A percentile compares a stretch with the other conserved stretches of the same genome.
Evolutionary conservation across 2,329 filamentous ascomycete genomes (phyloP).

Genomic region (Arachnomyces sp.): DNA sequence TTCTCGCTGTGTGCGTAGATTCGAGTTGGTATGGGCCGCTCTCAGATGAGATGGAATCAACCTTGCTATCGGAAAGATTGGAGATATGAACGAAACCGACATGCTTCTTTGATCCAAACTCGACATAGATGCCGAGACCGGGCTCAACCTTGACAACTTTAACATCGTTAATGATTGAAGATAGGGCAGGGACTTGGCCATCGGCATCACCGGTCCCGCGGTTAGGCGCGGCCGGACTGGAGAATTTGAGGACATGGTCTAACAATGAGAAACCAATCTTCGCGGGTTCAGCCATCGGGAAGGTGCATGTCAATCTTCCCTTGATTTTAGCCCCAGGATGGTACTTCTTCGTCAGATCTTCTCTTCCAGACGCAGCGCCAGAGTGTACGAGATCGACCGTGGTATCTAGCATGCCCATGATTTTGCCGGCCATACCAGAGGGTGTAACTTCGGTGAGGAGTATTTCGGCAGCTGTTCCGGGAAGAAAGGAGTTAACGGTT

Average conservation of each 20-base stretch:
- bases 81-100: slow-evolving; percentile 93
- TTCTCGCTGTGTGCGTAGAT: slow-evolving; percentile 68
- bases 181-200: slow-evolving; percentile 43
- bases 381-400: slow-evolving; percentile 89
- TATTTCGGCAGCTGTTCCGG: slow-evolving; percentile 82
- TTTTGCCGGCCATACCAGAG: slow-evolving; percentile 75
- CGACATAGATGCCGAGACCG: slow-evolving; percentile 71
- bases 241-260: slow-evolving; percentile 69
- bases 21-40: slow-evolving; percentile 71
- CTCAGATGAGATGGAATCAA: slow-evolving; percentile 70
- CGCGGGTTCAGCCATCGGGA: slow-evolving; percentile 66
- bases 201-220: slow-evolving; percentile 28
- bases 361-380: slow-evolving; percentile 59
- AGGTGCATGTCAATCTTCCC: slow-evolving; percentile 79
- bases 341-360: slow-evolving; percentile 67
- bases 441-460: slow-evolving; percentile 67
- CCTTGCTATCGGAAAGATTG: slow-evolving; percentile 77
- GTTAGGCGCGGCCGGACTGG: slow-evolving; percentile 19
- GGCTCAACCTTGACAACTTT: slow-evolving; percentile 72
- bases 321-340: slow-evolving; percentile 78
- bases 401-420: slow-evolving; percentile 84
- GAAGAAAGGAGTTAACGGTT: slow-evolving; percentile 81
- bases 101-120: slow-evolving; percentile 54
- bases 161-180: slow-evolving; percentile 66
- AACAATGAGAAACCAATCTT: slow-evolving; percentile 84